phyloP scores from a whole-genome alignment of 257 asterid genomes.

The Echites panduratus region DNA sequence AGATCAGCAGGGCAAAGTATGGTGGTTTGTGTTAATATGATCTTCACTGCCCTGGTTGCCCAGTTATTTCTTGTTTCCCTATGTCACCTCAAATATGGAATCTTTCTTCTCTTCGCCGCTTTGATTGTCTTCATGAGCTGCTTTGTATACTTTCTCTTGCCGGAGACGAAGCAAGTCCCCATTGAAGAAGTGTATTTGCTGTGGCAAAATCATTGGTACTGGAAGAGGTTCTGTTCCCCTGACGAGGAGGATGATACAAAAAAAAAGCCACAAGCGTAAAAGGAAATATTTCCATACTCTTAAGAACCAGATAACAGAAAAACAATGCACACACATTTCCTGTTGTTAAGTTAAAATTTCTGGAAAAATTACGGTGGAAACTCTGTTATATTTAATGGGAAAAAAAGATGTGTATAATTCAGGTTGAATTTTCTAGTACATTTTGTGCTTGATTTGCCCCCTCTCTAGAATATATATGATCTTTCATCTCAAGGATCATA shows the following conservation, averaged over 20 bases:
- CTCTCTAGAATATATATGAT: too few relatives aligned
- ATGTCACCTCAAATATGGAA: slow-evolving; percentile 73
- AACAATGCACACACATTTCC: background rate
- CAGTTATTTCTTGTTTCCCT: slow-evolving; percentile 69
- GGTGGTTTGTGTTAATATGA: slow-evolving; percentile 82
- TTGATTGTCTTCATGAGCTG: slow-evolving; percentile 56
- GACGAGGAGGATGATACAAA: slow-evolving; percentile 14
- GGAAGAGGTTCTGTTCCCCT: slow-evolving; percentile 57
- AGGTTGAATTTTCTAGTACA: too few relatives aligned
- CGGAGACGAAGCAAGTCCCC: slow-evolving; percentile 94
- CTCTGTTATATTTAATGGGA: background rate
- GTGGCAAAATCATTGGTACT: slow-evolving; percentile 69
- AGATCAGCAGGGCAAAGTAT: slow-evolving; percentile 84
- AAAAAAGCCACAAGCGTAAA: background rate
- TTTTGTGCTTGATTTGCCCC: too few relatives aligned
- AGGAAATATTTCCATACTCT: background rate
- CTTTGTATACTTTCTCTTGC: slow-evolving; percentile 72
- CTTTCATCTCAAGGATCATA: too few relatives aligned
- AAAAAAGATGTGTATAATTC: background rate
- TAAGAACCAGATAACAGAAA: background rate
- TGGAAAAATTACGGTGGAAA: background rate
- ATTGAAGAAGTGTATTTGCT: slow-evolving; percentile 78
- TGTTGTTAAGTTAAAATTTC: background rate
- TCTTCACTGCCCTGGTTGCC: slow-evolving; percentile 79
- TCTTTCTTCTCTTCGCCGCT: slow-evolving; percentile 62